A percentile compares a stretch with the other conserved stretches of the same genome.
Evolutionary conservation across 2,329 filamentous ascomycete genomes (phyloP).

Genomic region (Alternaria incomplexa): DNA sequence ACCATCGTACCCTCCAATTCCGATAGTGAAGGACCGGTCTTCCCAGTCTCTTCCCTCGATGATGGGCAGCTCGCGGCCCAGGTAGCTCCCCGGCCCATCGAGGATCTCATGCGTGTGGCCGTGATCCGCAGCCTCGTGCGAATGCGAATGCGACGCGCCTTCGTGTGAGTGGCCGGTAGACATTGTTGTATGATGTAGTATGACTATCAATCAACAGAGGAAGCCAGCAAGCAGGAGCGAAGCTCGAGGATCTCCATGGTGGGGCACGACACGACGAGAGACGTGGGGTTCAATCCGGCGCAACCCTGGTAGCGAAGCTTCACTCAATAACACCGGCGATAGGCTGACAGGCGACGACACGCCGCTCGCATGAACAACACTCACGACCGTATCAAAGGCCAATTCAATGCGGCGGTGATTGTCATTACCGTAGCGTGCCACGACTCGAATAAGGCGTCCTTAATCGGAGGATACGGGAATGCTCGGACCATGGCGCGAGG

Average conservation of each 20-base stretch:
- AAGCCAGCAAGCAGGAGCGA: not conserved
- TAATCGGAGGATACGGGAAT: conserved; percentile 3
- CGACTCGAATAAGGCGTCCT: conserved; percentile 13
- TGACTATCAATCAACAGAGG: not conserved
- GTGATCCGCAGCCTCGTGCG: conserved; percentile 68
- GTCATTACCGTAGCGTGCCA: conserved; percentile 19
- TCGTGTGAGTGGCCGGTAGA: conserved; percentile 45
- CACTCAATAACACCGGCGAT: conserved; percentile 3
- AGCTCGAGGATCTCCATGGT: conserved; percentile 20
- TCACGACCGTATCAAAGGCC: conserved; percentile 3
- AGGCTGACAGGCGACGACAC: conserved; percentile 3
- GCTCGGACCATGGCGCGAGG: conserved; percentile 10
- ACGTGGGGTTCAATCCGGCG: conserved; percentile 21
- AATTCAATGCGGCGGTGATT: conserved; percentile 13
- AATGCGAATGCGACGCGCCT: conserved; percentile 56
- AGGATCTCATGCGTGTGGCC: conserved; percentile 97
- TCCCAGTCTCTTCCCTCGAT: conserved; percentile 86
- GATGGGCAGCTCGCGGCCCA: conserved; percentile 91
- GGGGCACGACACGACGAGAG: conserved; percentile 21
- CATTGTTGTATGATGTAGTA: conserved; percentile 18
- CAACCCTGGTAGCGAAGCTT: conserved; percentile 8
- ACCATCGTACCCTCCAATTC: conserved; percentile 85
- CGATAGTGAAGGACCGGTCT: conserved; percentile 90
- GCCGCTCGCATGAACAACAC: conserved; percentile 4
- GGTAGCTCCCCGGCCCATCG: conserved; percentile 87